Evolutionary conservation across 1,284 basidiomycete species (phyloP).

Genomic region (Ustilago trichophora): DNA sequence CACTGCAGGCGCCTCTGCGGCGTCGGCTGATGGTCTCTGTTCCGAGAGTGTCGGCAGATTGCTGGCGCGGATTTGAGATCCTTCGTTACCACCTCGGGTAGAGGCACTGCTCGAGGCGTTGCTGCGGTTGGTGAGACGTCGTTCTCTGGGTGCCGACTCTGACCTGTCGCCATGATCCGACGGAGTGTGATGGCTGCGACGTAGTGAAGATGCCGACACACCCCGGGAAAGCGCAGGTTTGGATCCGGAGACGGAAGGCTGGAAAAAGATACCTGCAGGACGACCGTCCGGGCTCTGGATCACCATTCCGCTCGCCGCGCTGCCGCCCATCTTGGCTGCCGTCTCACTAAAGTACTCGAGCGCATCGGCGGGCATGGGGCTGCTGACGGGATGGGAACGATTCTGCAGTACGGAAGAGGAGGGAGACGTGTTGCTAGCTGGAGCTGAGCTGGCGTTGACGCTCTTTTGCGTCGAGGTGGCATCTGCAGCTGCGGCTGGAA

Average conservation of each 20-base stretch:
- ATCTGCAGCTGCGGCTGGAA: neutral
- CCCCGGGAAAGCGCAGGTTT: constrained; percentile 34
- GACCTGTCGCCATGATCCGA: constrained; percentile 23
- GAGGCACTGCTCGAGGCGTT: constrained; percentile 2
- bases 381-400: constrained; percentile 31
- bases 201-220: constrained; percentile 17
- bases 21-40: neutral
- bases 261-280: constrained; percentile 92
- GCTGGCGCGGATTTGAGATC: neutral
- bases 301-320: constrained; percentile 84
- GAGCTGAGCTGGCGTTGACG: constrained; percentile 5
- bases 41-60: constrained; percentile 8
- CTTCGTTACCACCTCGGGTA: neutral
- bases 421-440: constrained; percentile 5
- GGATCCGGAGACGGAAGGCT: constrained; percentile 68
- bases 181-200: constrained; percentile 11
- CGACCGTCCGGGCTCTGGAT: constrained; percentile 92
- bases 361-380: constrained; percentile 71
- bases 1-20: neutral
- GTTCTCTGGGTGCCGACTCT: constrained; percentile 10
- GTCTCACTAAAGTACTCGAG: constrained; percentile 87
- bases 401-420: constrained; percentile 5
- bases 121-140: constrained; percentile 22
- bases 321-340: constrained; percentile 75
- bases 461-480: constrained; percentile 13